A percentile compares a stretch with the other conserved stretches of the same genome.
These are phyloP conservation scores for Skeletonema marinoi DNA, from an alignment of 108 stramenopile genomes.

Conservation along the genomic window DNA sequence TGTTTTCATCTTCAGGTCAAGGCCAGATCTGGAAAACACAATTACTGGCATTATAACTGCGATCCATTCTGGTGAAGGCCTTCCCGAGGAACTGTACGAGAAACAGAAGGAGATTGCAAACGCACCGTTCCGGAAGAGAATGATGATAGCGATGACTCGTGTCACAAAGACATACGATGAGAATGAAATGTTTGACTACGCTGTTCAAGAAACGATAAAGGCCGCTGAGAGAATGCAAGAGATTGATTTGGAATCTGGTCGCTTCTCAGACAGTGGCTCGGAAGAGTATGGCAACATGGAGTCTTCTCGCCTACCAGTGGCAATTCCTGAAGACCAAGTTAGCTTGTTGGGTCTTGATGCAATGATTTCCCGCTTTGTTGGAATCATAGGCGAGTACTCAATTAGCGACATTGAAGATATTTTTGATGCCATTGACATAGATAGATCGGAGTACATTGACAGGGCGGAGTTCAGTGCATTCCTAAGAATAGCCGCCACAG, in stretches of 20 bases:
- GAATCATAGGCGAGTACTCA: not conserved
- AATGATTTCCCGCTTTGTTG: not conserved
- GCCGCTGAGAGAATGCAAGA: not conserved
- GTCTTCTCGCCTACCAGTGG: too few relatives aligned
- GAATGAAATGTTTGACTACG: conserved; percentile 5
- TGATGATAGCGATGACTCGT: not conserved
- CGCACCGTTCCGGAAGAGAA: not conserved
- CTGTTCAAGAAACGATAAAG: not conserved
- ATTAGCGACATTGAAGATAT: not conserved
- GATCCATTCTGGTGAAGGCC: not conserved
- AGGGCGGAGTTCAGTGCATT: not conserved
- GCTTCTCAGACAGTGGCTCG: not conserved
- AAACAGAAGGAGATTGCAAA: not conserved
- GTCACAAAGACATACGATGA: not conserved
- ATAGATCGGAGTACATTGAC: not conserved
- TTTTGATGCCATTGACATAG: not conserved
- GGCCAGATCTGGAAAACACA: conserved; percentile 7
- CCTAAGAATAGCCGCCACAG: not conserved
- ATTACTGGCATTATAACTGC: conserved; percentile 2
- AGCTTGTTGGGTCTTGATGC: conserved; percentile 1
- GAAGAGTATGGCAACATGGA: not conserved
- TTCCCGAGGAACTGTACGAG: conserved; percentile 9
- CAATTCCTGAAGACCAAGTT: not conserved
- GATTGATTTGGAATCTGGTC: not conserved
- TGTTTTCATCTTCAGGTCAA: not conserved